phyloP scores from a whole-genome alignment of 2,329 filamentous ascomycete genomes.

The Aureobasidium sp. region DNA sequence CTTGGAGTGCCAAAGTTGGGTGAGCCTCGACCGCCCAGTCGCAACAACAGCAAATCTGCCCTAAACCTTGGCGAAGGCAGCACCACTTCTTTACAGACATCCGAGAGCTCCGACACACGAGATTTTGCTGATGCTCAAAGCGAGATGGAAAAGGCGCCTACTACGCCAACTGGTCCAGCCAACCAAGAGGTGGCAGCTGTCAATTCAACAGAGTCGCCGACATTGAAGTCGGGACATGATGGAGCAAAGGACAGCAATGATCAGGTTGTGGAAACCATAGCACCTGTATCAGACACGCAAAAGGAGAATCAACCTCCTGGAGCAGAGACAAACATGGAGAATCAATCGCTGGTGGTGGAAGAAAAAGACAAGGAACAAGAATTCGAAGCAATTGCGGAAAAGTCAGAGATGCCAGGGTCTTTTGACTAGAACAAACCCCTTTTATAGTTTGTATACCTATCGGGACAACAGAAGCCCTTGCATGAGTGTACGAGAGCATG shows the following conservation, averaged over 20 bases:
- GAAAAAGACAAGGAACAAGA: neutral
- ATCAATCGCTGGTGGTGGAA: neutral
- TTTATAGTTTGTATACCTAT: neutral
- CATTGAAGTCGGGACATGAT: neutral
- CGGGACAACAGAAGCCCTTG: neutral
- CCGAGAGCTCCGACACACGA: constrained; percentile 4
- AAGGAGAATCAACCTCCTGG: neutral
- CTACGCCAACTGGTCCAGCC: neutral
- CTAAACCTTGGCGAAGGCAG: neutral
- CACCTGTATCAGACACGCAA: neutral
- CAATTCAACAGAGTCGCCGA: neutral
- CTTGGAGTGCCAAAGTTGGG: constrained; percentile 2
- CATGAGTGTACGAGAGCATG: neutral
- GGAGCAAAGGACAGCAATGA: neutral
- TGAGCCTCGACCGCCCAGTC: constrained; percentile 3
- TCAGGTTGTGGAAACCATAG: neutral
- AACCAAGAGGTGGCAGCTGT: neutral
- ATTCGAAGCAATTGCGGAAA: neutral
- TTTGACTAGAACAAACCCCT: neutral
- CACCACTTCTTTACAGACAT: neutral
- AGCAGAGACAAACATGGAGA: neutral
- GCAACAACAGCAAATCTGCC: neutral
- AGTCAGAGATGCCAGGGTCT: constrained; percentile 12
- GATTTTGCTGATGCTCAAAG: constrained; percentile 11
- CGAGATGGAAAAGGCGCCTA: neutral